Conservation (phyloP, 352 stramenopile genomes). For the Globisporangium cystogenes region DNA sequence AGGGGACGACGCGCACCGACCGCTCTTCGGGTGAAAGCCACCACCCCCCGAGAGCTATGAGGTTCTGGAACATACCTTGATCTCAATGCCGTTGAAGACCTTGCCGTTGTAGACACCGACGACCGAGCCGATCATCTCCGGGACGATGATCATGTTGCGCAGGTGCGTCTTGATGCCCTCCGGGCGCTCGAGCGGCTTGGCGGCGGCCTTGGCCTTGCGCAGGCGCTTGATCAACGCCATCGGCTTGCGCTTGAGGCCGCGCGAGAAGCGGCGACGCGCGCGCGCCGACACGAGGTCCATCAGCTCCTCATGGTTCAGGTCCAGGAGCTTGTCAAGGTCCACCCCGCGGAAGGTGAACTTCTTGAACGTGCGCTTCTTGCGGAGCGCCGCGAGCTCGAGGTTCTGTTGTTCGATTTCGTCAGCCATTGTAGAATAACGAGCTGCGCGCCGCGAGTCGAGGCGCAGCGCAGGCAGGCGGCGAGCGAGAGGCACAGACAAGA, state of each 20-base stretch:
- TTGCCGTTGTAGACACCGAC: slow-evolving; percentile 99
- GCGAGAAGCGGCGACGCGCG: slow-evolving; percentile 97
- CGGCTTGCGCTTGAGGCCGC: slow-evolving; percentile 98
- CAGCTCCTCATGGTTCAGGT: slow-evolving; percentile 99
- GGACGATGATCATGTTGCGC: slow-evolving; percentile 99
- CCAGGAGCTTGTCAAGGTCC: slow-evolving; percentile 98
- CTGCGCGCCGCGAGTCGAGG: slow-evolving; percentile 2
- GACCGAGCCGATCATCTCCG: slow-evolving; percentile 99
- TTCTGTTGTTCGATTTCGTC: slow-evolving; percentile 63
- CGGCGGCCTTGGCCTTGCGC: slow-evolving; percentile 98
- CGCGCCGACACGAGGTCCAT: slow-evolving; percentile 97
- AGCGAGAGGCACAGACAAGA: not conserved
- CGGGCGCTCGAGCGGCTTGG: slow-evolving; percentile 96
- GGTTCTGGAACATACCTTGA: slow-evolving; percentile 95
- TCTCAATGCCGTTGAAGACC: slow-evolving; percentile 99
- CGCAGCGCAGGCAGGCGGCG: not conserved
- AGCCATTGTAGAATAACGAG: slow-evolving; percentile 18
- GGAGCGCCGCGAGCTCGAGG: slow-evolving; percentile 92
- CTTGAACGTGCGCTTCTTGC: slow-evolving; percentile 99
- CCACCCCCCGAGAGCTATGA: slow-evolving; percentile 76
- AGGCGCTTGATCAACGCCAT: slow-evolving; percentile 99
- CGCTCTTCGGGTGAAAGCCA: slow-evolving; percentile 76
- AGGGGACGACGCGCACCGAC: not conserved
- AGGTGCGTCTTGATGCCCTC: slow-evolving; percentile 99
- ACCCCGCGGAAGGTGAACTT: slow-evolving; percentile 99